phyloP scores from a whole-genome alignment of 495 filamentous ascomycete species.

The Cryomyces minteri region DNA sequence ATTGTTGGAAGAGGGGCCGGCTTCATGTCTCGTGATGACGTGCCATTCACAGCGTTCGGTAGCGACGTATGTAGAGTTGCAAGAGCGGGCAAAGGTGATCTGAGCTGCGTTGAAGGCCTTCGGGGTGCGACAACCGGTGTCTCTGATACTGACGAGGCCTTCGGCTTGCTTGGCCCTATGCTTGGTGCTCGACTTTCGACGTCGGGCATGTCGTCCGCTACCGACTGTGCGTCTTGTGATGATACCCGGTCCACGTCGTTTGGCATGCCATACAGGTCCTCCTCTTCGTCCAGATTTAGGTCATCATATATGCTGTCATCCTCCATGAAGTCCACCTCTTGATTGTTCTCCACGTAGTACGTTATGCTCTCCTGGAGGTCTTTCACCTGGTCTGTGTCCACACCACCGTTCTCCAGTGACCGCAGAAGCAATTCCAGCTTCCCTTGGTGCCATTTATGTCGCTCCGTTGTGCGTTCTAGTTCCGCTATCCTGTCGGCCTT shows the following conservation, averaged over 20 bases:
- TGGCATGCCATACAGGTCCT: conserved; percentile 65
- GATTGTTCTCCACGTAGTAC: conserved; percentile 86
- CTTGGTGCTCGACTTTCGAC: conserved; percentile 28
- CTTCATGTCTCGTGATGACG: conserved; percentile 49
- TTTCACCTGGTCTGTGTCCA: conserved; percentile 69
- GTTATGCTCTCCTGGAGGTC: conserved; percentile 80
- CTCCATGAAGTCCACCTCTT: conserved; percentile 73
- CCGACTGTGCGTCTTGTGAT: conserved; percentile 86
- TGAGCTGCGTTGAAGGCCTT: conserved; percentile 78
- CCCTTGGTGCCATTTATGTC: conserved; percentile 89
- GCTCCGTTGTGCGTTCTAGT: conserved; percentile 66
- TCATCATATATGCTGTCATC: conserved; percentile 95
- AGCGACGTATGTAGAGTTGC: conserved; percentile 64
- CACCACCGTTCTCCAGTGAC: conserved; percentile 76
- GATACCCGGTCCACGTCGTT: conserved; percentile 73
- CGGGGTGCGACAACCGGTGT: conserved; percentile 35
- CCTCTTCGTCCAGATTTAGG: conserved; percentile 73
- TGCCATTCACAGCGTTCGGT: conserved; percentile 42
- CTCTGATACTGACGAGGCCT: conserved; percentile 25
- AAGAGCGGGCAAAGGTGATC: conserved; percentile 77
- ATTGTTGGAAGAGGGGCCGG: conserved; percentile 74
- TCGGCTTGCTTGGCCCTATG: conserved; percentile 31
- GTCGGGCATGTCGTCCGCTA: conserved; percentile 68
- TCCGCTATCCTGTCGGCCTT: conserved; percentile 78
- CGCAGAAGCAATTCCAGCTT: conserved; percentile 84